Percentiles rank a stretch among this genome's conserved stretches.
Conservation (phyloP, 2,329 filamentous ascomycete species). For the Scedosporium dehoogii region DNA sequence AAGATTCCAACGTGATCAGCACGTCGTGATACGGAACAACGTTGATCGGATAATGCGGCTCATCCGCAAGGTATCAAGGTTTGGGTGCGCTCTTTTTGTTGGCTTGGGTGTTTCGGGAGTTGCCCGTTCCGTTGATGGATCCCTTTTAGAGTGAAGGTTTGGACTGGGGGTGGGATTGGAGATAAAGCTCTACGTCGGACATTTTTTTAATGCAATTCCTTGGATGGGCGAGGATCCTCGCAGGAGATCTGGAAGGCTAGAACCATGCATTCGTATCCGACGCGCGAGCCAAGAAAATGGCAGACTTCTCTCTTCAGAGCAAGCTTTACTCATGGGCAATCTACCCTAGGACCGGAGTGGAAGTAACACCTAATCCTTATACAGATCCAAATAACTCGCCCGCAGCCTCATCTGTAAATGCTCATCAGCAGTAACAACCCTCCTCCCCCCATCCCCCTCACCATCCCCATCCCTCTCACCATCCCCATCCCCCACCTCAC, state of each 20-base stretch:
- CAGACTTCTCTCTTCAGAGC: background rate
- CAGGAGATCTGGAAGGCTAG: no score
- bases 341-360: no score
- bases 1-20: background rate
- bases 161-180: background rate
- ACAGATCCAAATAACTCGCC: constrained; percentile 48
- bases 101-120: background rate
- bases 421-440: constrained; percentile 52
- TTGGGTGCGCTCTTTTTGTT: background rate
- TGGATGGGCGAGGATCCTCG: no score
- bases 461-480: constrained; percentile 12
- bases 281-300: no score
- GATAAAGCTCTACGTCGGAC: no score
- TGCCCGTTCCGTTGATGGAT: background rate
- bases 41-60: background rate
- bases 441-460: constrained; percentile 20
- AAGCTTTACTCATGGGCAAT: background rate
- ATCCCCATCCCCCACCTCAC: constrained; percentile 18
- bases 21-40: background rate
- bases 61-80: background rate
- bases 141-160: background rate
- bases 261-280: no score
- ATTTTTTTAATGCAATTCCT: no score
- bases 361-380: no score
- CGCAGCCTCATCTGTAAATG: constrained; percentile 52